Percentiles rank a stretch among this genome's conserved stretches.
phyloP scores from a whole-genome alignment of 2,329 filamentous ascomycete species.

The Cytospora mali region DNA sequence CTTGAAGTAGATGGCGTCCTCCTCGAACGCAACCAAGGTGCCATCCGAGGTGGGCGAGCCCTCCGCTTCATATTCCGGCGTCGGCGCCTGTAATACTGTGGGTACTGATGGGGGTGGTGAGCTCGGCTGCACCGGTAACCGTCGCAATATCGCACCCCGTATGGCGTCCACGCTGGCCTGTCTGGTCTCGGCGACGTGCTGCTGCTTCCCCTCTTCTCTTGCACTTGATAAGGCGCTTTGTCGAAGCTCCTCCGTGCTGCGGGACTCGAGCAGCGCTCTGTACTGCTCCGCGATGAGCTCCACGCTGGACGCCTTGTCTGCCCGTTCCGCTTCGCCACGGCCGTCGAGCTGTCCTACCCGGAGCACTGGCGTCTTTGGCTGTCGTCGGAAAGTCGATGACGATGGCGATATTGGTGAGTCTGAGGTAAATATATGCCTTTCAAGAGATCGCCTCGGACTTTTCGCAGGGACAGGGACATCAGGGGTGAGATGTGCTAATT shows the following conservation, averaged over 20 bases:
- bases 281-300: slow-evolving; percentile 57
- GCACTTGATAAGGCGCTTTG: neutral
- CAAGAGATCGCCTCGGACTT: slow-evolving; percentile 29
- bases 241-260: slow-evolving; percentile 32
- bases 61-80: slow-evolving; percentile 12
- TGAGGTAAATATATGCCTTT: slow-evolving; percentile 27
- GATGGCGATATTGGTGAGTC: slow-evolving; percentile 32
- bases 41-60: slow-evolving; percentile 46
- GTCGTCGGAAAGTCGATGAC: slow-evolving; percentile 43
- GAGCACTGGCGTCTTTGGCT: slow-evolving; percentile 55
- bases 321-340: slow-evolving; percentile 32
- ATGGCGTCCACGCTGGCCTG: slow-evolving; percentile 26
- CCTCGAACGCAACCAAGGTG: slow-evolving; percentile 51
- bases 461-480: slow-evolving; percentile 29
- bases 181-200: slow-evolving; percentile 16
- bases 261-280: slow-evolving; percentile 47
- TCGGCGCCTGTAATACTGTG: slow-evolving; percentile 17
- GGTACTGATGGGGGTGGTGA: slow-evolving; percentile 29
- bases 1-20: slow-evolving; percentile 52
- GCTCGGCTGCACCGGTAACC: slow-evolving; percentile 17
- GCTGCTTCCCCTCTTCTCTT: neutral
- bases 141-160: slow-evolving; percentile 20
- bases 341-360: slow-evolving; percentile 53
- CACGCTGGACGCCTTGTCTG: slow-evolving; percentile 45
- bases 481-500: slow-evolving; percentile 41